Evolutionary conservation across 495 filamentous ascomycete species (phyloP).

Genomic region (Cenococcum geophilum): DNA sequence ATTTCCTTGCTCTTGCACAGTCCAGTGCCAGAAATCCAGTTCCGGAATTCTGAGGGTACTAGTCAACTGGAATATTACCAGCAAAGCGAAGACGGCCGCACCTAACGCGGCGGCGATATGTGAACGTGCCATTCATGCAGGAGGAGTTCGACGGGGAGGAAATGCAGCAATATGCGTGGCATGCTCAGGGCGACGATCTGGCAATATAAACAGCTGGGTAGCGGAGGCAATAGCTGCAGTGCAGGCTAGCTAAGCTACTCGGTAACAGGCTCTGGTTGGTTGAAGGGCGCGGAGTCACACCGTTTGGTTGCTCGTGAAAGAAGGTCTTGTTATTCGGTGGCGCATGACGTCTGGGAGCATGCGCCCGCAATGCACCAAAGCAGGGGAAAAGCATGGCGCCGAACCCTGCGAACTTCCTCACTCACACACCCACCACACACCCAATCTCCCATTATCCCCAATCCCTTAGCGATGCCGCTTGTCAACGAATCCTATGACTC

Average conservation of each 20-base stretch:
- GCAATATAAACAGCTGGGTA: not conserved
- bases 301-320: not conserved
- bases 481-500: constrained; percentile 73
- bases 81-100: constrained; percentile 18
- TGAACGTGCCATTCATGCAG: constrained; percentile 29
- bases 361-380: not conserved
- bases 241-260: too few relatives aligned
- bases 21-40: constrained; percentile 31
- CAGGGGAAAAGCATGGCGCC: constrained; percentile 6
- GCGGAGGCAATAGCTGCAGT: not conserved
- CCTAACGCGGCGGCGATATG: constrained; percentile 26
- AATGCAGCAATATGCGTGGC: constrained; percentile 1
- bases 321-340: not conserved
- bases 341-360: not conserved
- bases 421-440: constrained; percentile 7
- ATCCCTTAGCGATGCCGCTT: constrained; percentile 50
- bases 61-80: constrained; percentile 35
- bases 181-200: constrained; percentile 6
- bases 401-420: constrained; percentile 22
- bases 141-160: constrained; percentile 11
- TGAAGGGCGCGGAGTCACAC: not conserved
- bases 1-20: constrained; percentile 7
- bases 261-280: not conserved
- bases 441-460: constrained; percentile 15
- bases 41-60: constrained; percentile 30